Evolutionary conservation across 768 basidiomycete genomes (phyloP), one percentile per base, ranked within the genome.

Genomic region (Lepiota venenata): DNA sequence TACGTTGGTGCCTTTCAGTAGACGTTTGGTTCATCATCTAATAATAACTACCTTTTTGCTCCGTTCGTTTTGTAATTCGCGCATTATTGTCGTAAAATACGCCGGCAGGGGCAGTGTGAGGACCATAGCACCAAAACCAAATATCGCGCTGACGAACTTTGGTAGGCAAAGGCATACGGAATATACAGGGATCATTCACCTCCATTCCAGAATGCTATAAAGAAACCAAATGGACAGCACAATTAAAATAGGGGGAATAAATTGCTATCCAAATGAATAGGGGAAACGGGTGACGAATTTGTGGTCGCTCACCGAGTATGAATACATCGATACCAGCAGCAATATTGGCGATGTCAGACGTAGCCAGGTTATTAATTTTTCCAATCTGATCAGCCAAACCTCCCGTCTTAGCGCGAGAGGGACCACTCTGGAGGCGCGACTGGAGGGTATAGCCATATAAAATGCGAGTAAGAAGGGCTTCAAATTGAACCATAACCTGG

Each of bases 341-440:
- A 44, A 79, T 74, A 53, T 70, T 71, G 32, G 54, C 57, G 56
- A 76, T 43, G 66, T 92, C 89, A 1, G 84, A 83, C 7, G 87
- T 83, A 32, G 88, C 79, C 5, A 91, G 69, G 51, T 89, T 91
- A 65, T 87, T 91, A 64, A 92, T 84, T 63, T 82, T 87, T 9
- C 91, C 89, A 36, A 83, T 79, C 16, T 88, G 67, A 61, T 85
- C 84, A 8, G 69, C 70, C 10, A 68, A 64, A 43, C 68, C 69
- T 4, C 41, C 57, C 5, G 59, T 42, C 21, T 58, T 48, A 21
- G 32, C 20, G 25, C 11, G 27, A 12, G 44, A 39, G 10, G 45
- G 29, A 39, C 61, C 22, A 18, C 38, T 38, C 14, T 54, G 35
- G 22, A 14, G 8, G 43, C 50, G 58, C 18, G 44, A 6, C 35